phyloP scores from a whole-genome alignment of 805 yeast genomes.

The Lipomyces oligophaga region DNA sequence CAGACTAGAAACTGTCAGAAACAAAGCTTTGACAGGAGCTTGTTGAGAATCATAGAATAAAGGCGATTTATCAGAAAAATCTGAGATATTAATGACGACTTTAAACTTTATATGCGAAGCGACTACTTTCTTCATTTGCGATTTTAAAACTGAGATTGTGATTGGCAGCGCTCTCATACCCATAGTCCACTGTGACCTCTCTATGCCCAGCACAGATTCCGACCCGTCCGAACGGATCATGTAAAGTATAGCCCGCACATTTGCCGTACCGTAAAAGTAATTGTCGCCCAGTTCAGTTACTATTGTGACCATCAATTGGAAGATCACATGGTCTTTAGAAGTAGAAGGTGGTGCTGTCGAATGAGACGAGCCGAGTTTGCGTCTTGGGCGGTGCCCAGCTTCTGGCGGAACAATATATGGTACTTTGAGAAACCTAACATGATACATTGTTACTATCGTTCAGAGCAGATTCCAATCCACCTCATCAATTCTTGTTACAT shows the following conservation, averaged over 20 bases:
- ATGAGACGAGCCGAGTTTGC: too few species aligned
- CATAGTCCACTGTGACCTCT: slow-evolving; percentile 5
- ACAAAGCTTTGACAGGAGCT: not conserved
- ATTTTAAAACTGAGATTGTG: slow-evolving; percentile 6
- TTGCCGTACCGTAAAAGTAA: slow-evolving; percentile 37
- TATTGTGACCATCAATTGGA: slow-evolving; percentile 37
- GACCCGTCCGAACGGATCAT: not conserved
- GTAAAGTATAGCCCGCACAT: not conserved
- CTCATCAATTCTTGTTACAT: too few species aligned
- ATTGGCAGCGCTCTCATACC: slow-evolving; percentile 19
- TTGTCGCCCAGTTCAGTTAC: slow-evolving; percentile 44
- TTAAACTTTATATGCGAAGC: not conserved
- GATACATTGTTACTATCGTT: slow-evolving; percentile 20
- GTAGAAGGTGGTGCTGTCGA: too few species aligned
- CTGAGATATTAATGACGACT: not conserved
- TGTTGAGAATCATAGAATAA: not conserved
- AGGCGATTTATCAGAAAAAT: slow-evolving; percentile 2
- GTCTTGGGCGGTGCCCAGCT: too few species aligned
- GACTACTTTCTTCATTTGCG: not conserved
- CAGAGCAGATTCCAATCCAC: too few species aligned
- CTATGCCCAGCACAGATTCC: not conserved
- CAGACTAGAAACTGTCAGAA: slow-evolving; percentile 4
- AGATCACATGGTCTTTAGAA: slow-evolving; percentile 17
- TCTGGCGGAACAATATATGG: slow-evolving; percentile 7
- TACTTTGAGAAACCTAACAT: slow-evolving; percentile 22